Evolutionary conservation across 441 rosid species (phyloP), one percentile per base, ranked within the genome.

Genomic region (Bocquillonia castaneifolia): DNA sequence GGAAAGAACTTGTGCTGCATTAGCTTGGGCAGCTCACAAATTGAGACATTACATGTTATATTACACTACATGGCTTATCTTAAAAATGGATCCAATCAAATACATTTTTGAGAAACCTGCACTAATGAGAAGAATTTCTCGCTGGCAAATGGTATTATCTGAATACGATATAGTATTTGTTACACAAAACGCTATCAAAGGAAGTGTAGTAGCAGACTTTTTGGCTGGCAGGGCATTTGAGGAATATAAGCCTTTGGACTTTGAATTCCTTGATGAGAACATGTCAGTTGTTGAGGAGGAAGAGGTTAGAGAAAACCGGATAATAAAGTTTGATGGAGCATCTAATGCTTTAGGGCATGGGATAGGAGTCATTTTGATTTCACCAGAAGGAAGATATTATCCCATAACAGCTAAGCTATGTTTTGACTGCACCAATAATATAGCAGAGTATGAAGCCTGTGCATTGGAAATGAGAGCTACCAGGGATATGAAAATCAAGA

Each of bases 121-220:
- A 82, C 0, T 80, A 80, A 64, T 78, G 81, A 75, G 87, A 78
- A 76, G 79, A 20, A 59, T 59, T 20, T 0, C 44, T 6, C 1
- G 10, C 32, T 59, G 63, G 44, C 3, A 32, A 8, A 12, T 59
- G 10, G 1, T 59, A 6, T 36, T 36, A 36, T 36, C 40, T 36
- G 40, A 36, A 36, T 36, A 36, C 40, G 40, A 36, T 10, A 36
- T 36, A 3, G 40, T 36, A 10, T 58, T 3, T 31, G 10, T 34
- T 10, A 31, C 59, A 0, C 44, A 32, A 34, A 58, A 32, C 9
- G 23, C 42, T 0, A 32, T 58, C 2, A 58, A 58, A 31, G 25
- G 0, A 0, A 31, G 23, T 15, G n/a, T 12, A 1, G 26, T 55
- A 2, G 31, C 59, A 0, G 17, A 28, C 3, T 28, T 1, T 23